A percentile compares a stretch with the other conserved stretches of the same genome.
phyloP scores from a whole-genome alignment of 2,329 filamentous ascomycete genomes.

The Fusarium tupiense region DNA sequence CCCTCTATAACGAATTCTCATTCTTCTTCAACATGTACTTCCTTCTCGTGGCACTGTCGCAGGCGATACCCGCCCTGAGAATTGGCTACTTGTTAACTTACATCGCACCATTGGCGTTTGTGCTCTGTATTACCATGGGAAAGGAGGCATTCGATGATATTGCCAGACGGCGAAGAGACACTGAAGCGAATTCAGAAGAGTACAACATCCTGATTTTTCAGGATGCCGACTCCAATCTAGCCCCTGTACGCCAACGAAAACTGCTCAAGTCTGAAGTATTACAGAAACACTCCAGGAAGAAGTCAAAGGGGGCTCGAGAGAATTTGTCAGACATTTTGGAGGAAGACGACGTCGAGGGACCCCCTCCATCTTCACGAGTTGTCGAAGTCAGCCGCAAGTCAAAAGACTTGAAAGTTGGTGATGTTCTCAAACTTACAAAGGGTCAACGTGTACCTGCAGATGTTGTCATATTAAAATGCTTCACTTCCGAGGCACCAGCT shows the following conservation, averaged over 20 bases:
- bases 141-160: conserved; percentile 98
- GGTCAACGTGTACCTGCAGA: conserved; percentile 95
- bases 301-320: conserved; percentile 44
- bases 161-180: conserved; percentile 83
- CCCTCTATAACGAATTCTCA: conserved; percentile 97
- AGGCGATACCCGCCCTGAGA: conserved; percentile 86
- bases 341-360: conserved; percentile 61
- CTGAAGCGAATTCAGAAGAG: conserved; percentile 91
- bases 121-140: conserved; percentile 89
- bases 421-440: conserved; percentile 92
- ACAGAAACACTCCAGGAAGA: conserved; percentile 45
- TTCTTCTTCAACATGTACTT: conserved; percentile 99
- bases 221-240: conserved; percentile 57
- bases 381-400: conserved; percentile 82
- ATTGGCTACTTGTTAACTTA: conserved; percentile 97
- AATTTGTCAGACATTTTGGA: conserved; percentile 73
- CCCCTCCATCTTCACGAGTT: conserved; percentile 60
- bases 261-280: conserved; percentile 56
- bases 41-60: conserved; percentile 90
- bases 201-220: conserved; percentile 82
- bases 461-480: conserved; percentile 90
- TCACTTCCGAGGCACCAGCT: conserved; percentile 62
- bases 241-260: conserved; percentile 51
- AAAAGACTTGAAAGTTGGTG: conserved; percentile 89
- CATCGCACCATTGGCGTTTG: conserved; percentile 89